Evolutionary conservation across 2,329 filamentous ascomycete genomes (phyloP).

Genomic region (Simplicillium sp.): DNA sequence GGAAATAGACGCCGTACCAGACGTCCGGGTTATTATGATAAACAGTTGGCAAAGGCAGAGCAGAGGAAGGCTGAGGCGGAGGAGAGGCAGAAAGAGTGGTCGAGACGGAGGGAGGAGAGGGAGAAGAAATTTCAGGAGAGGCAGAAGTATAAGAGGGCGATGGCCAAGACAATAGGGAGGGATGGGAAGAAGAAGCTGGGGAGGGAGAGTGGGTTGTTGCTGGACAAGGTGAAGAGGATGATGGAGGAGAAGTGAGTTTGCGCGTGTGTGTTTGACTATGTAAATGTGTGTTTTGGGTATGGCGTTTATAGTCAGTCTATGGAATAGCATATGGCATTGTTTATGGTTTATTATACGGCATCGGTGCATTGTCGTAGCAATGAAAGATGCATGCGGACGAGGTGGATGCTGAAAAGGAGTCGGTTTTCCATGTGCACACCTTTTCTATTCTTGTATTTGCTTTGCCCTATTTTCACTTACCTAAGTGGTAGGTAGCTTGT

Average conservation of each 20-base stretch:
- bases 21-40: conserved; percentile 53
- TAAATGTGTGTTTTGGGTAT: neutral
- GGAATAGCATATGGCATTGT: too few relatives aligned
- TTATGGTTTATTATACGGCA: too few relatives aligned
- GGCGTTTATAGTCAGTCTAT: neutral
- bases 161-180: conserved; percentile 66
- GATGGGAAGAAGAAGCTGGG: conserved; percentile 74
- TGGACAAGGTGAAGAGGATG: conserved; percentile 70
- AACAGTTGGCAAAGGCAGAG: conserved; percentile 44
- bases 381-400: too few relatives aligned
- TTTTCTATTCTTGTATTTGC: too few relatives aligned
- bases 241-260: conserved; percentile 45
- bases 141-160: conserved; percentile 53
- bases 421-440: too few relatives aligned
- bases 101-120: conserved; percentile 49
- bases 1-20: conserved; percentile 24
- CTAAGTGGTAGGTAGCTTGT: too few relatives aligned
- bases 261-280: conserved; percentile 6
- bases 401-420: too few relatives aligned
- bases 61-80: conserved; percentile 29
- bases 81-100: conserved; percentile 28
- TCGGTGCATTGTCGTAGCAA: too few relatives aligned
- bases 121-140: conserved; percentile 57
- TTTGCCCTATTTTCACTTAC: too few relatives aligned
- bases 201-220: conserved; percentile 65